A percentile compares a stretch with the other conserved stretches of the same genome.
These are phyloP conservation scores for Immersiporthe knoxdaviesiana DNA, from an alignment of 2,329 filamentous ascomycete genomes.

Conservation along the genomic window DNA sequence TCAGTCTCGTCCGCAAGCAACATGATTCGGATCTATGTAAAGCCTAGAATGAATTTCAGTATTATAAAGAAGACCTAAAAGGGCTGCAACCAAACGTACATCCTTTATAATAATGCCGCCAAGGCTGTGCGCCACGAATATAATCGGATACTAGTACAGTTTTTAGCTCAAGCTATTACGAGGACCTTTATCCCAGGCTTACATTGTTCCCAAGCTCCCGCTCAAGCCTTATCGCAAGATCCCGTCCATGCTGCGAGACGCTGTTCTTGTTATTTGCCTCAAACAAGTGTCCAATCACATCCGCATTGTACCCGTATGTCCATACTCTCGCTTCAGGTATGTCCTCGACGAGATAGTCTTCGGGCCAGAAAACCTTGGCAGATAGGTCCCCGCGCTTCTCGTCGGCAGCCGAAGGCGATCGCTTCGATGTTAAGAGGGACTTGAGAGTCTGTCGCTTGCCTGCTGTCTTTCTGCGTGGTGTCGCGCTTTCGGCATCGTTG, in stretches of 20 bases:
- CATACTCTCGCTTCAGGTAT: constrained; percentile 41
- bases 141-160: background rate
- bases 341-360: constrained; percentile 42
- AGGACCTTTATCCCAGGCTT: constrained; percentile 19
- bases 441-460: background rate
- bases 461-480: no score
- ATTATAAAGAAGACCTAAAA: background rate
- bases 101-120: constrained; percentile 3
- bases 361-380: constrained; percentile 40
- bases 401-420: background rate
- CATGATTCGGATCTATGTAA: background rate
- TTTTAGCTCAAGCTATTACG: background rate
- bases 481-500: no score
- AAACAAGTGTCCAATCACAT: constrained; percentile 41
- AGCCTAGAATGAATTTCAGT: background rate
- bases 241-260: constrained; percentile 41
- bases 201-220: constrained; percentile 39
- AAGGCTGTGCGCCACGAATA: constrained; percentile 2
- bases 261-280: constrained; percentile 43
- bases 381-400: background rate
- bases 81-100: background rate
- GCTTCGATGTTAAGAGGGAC: background rate
- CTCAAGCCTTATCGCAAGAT: constrained; percentile 38
- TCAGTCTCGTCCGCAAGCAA: background rate
- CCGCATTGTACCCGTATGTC: constrained; percentile 48